Evolutionary conservation across 169 alveolate genomes (phyloP), one percentile per base, ranked within the genome.

Genomic region (Perkinsus marinus): DNA sequence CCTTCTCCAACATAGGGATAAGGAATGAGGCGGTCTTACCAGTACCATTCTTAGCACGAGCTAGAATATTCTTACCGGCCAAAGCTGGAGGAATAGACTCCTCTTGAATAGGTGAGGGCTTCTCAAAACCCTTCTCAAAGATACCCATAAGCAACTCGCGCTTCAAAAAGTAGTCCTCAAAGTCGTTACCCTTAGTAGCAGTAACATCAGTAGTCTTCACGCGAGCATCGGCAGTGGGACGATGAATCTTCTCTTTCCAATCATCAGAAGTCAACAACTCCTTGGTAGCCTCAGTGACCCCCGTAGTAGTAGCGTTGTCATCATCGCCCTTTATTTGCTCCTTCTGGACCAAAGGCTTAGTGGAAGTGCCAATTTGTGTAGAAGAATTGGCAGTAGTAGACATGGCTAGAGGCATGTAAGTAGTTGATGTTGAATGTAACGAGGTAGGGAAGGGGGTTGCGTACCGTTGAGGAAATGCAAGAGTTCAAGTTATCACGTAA

Each of bases 41-140:
- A 46, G 99, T 99, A 19, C 99, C 99, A 68, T 98, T 98, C 94
- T 99, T 99, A 19, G 99, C 99, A 91, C 99, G 97, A 26, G 99
- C 99, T 36, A 99, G 96, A 91, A 99, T 97, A 94, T 97, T 97
- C 90, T 97, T 97, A 93, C 99, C 99, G 39, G 99, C 98, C 89
- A 99, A 95, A 26, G 99, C 99, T 34, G 97, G 97, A 13, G 99
- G 99, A 39, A 99, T 98, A 89, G 99, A 96, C 94, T 98, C 99
- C 93, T 99, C 99, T 95, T 99, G 99, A 90, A 99, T 98, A 26
- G 99, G 99, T 39, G 99, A 98, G 26, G 99, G 99, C 92, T 96
- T 96, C 93, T 99, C 99, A 93, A 96, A 98, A 36, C 99, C 99
- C 95, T 98, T 97, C 94, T 98, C 99, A 93, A 97, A 98, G 37